Evolutionary conservation across 202 grass and related monocot genomes (phyloP), one percentile per base, ranked within the genome.

Genomic region (Musa balbisiana): DNA sequence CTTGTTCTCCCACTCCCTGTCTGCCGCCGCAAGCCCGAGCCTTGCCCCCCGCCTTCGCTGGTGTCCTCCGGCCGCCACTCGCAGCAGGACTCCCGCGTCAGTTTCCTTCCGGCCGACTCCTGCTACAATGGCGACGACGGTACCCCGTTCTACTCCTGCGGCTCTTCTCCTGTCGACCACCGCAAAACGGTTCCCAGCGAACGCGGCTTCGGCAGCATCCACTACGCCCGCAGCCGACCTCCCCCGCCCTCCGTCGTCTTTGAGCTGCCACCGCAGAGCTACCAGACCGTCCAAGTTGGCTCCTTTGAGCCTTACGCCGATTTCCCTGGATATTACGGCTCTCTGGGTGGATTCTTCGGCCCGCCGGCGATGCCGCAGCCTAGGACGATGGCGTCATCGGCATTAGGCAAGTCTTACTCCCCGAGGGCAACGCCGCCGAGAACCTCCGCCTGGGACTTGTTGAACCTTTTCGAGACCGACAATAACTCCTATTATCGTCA

Each of bases 361-460:
- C n/a, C 58, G 4, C 49, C 3, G 5, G 13, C 78, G 2, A 67
- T 55, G 69, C 79, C 53, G 43, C 73, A 10, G 27, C 65, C 77
- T 20, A 69, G 29, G 68, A 14, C 17, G 69, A 69, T 10, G 19
- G 20, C 55, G 50, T 4, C 14, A 43, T 64, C 15, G 15, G 70
- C n/a, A n/a, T 15, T 15, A 52, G 3, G 11, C 14, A 43, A 15
- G 71, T 21, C 67, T 20, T 70, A 14, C 29, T 70, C 65, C 25
- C 74, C 62, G 33, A 75, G 25, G 11, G 29, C 24, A 12, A 52
- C 17, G 19, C 53, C 71, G 15, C 62, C 82, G 19, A 87, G 81
- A 71, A 58, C 86, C 1, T 88, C 59, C 51, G 83, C 91, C 25
- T 99, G 95, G 95, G 95, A 99, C 73, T 92, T 94, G 60, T 84